These are phyloP conservation scores for Boletus tylopilopsis DNA, from an alignment of 768 basidiomycete genomes.

Conservation along the genomic window DNA sequence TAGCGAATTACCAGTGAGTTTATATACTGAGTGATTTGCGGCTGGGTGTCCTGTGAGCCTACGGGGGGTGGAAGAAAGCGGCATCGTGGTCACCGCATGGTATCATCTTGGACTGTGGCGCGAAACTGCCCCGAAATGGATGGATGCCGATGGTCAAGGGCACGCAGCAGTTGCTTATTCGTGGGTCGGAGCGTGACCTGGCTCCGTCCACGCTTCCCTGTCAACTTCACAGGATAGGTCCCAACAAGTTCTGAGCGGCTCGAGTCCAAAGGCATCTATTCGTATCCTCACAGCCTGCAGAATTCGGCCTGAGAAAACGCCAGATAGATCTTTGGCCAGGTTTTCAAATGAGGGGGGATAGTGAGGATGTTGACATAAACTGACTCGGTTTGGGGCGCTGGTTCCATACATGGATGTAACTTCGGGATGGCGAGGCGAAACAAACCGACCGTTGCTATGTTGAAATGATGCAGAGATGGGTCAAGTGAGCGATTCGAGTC, in stretches of 20 bases:
- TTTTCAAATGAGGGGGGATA: constrained; percentile 11
- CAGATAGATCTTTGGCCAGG: constrained; percentile 16
- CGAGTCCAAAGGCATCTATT: constrained; percentile 21
- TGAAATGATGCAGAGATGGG: constrained; percentile 13
- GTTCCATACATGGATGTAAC: constrained; percentile 9
- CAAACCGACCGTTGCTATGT: constrained; percentile 23
- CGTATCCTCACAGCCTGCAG: constrained; percentile 24
- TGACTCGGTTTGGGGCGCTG: constrained; percentile 12
- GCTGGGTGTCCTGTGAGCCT: constrained; percentile 20
- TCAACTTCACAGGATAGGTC: constrained; percentile 19
- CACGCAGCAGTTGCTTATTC: constrained; percentile 18
- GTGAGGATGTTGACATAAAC: constrained; percentile 21
- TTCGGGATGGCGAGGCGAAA: constrained; percentile 6
- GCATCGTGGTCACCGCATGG: constrained; percentile 36
- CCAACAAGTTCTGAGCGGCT: constrained; percentile 13
- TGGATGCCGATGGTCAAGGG: constrained; percentile 28
- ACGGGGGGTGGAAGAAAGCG: constrained; percentile 27
- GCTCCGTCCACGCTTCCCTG: constrained; percentile 14
- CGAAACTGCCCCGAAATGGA: constrained; percentile 28
- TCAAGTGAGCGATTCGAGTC: constrained; percentile 20
- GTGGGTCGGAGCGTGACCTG: constrained; percentile 14
- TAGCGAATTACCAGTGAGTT: constrained; percentile 15
- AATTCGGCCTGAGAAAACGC: constrained; percentile 22
- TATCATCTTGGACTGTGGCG: constrained; percentile 30
- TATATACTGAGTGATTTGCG: constrained; percentile 32